These are phyloP conservation scores for Musa schizocarpa DNA, from an alignment of 176 grass and related monocot genomes.

Conservation along the genomic window DNA sequence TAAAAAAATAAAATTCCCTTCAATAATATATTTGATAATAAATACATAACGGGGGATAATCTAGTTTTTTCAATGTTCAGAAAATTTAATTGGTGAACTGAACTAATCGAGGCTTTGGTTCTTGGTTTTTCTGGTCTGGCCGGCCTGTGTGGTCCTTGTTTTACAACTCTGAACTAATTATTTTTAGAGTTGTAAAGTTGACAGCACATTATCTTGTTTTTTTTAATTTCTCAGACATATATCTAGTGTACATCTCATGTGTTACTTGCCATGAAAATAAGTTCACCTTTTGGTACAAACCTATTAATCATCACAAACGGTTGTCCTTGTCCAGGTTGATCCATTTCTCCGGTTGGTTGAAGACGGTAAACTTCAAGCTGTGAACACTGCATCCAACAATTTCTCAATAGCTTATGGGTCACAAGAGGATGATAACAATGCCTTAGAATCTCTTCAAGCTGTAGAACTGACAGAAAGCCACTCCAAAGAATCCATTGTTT, in stretches of 20 bases:
- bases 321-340: constrained; percentile 48
- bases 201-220: background rate
- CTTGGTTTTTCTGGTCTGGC: too few relatives aligned
- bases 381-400: constrained; percentile 40
- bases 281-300: background rate
- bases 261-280: background rate
- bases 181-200: too few relatives aligned
- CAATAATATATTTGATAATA: too few relatives aligned
- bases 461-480: constrained; percentile 82
- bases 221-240: background rate
- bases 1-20: too few relatives aligned
- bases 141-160: too few relatives aligned
- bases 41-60: too few relatives aligned
- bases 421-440: constrained; percentile 65
- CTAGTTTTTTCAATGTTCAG: too few relatives aligned
- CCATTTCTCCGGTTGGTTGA: constrained; percentile 82
- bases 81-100: too few relatives aligned
- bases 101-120: too few relatives aligned
- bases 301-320: constrained; percentile 20
- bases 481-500: constrained; percentile 81
- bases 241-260: background rate
- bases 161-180: too few relatives aligned
- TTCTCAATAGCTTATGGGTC: constrained; percentile 62
- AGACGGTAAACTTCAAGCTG: constrained; percentile 67
- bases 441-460: constrained; percentile 58